phyloP scores from a whole-genome alignment of 345 rosid species.

The Excoecaria cochinchinensis region DNA sequence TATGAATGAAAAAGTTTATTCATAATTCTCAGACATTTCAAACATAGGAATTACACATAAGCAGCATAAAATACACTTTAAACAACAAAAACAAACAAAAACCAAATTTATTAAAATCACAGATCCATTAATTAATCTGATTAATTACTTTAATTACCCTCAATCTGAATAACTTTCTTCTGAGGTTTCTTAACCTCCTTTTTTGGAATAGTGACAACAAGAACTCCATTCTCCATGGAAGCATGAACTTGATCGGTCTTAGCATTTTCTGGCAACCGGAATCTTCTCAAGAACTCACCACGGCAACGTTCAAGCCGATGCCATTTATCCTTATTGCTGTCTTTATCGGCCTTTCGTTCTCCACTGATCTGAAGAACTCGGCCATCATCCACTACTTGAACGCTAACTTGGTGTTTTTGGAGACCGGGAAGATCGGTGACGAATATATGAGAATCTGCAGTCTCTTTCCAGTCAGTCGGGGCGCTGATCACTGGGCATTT shows the following conservation, averaged over 20 bases:
- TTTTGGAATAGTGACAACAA: conserved; percentile 17
- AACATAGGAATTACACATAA: too few relatives aligned
- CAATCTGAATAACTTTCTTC: conserved; percentile 11
- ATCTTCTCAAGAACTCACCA: conserved; percentile 19
- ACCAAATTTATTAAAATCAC: too few relatives aligned
- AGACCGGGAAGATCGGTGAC: conserved; percentile 20
- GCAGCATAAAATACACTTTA: too few relatives aligned
- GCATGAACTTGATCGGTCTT: conserved; percentile 14
- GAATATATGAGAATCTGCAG: conserved; percentile 17
- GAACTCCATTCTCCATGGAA: conserved; percentile 19
- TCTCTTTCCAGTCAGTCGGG: conserved; percentile 30
- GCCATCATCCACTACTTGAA: conserved; percentile 21
- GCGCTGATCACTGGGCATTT: conserved; percentile 47
- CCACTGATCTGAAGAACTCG: conserved; percentile 22
- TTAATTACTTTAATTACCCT: background rate
- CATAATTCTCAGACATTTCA: too few relatives aligned
- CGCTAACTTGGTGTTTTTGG: conserved; percentile 18
- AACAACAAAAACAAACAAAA: too few relatives aligned
- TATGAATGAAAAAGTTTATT: too few relatives aligned
- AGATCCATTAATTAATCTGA: background rate
- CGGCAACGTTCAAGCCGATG: conserved; percentile 20
- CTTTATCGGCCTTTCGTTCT: conserved; percentile 9
- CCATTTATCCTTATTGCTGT: conserved; percentile 11
- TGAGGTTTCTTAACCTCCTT: conserved; percentile 11
- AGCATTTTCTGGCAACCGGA: conserved; percentile 23